Evolutionary conservation across 2,329 filamentous ascomycete species (phyloP).

Genomic region (Albophoma yamanashiensis): DNA sequence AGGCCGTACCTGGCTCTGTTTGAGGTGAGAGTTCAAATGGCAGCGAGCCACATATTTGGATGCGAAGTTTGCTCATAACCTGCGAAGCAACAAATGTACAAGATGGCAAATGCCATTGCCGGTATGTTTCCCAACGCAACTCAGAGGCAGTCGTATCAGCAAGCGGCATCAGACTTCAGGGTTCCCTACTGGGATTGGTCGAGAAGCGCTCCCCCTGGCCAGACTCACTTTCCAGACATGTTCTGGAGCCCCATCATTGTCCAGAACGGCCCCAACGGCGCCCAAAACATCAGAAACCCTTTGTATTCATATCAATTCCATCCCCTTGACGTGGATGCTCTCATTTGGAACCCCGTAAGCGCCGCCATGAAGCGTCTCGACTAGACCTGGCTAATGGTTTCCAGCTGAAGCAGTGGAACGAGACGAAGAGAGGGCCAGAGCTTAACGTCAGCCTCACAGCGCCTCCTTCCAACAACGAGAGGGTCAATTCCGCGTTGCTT

Average conservation of each 20-base stretch:
- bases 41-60: too few relatives aligned
- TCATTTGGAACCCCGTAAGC: conserved; percentile 50
- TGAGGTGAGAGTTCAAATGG: conserved; percentile 28
- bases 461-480: conserved; percentile 45
- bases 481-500: conserved; percentile 35
- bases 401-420: conserved; percentile 47
- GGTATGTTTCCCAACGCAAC: conserved; percentile 34
- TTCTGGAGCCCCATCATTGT: conserved; percentile 38
- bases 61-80: conserved; percentile 6
- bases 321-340: conserved; percentile 45
- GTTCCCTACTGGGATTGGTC: conserved; percentile 54
- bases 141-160: conserved; percentile 36
- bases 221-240: conserved; percentile 33
- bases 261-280: conserved; percentile 44
- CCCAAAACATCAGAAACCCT: conserved; percentile 48
- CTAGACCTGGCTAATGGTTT: not conserved
- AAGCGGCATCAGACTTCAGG: conserved; percentile 39
- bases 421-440: conserved; percentile 48
- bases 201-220: conserved; percentile 31
- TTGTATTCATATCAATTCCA: conserved; percentile 50
- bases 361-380: conserved; percentile 1
- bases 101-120: conserved; percentile 31
- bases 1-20: conserved; percentile 62
- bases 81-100: conserved; percentile 24
- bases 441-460: conserved; percentile 13